Evolutionary conservation across 1,284 basidiomycete genomes (phyloP), one percentile per base, ranked within the genome.

Genomic region (Polyporus tsugae): DNA sequence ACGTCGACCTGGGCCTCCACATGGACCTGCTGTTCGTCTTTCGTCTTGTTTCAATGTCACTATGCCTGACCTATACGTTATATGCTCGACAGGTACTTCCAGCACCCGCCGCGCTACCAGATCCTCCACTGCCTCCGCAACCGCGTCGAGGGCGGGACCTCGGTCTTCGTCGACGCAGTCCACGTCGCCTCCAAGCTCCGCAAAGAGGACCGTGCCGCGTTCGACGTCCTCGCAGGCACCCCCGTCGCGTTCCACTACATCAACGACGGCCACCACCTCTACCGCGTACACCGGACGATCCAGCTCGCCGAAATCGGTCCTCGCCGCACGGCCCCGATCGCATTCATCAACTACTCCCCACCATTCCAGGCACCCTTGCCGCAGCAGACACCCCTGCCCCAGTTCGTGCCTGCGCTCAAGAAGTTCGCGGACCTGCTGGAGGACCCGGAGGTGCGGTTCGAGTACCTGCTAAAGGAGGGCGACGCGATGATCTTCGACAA

Each of bases 401-500:
- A 79, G 33, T 91, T 96, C 70, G 94, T 93, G 74, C 75, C 82
- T 0, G 94, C 95, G 1, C 83, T 98, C 4, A 75, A 79, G 4
- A 78, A 80, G 11, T 98, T 96, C 75, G 86, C 91, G 7, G 76
- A 80, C 1, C 75, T 92, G 22, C 81, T 96, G 3, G 87, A 92
- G 46, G 84, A 86, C 19, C 82, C 86, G 0, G 77, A 79, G 19
- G 86, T 87, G 41, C 84, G 84, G 42, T 93, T 88, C 75, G 82
- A 89, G 73, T 91, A 95, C 79, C 89, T 87, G 64, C 82, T 99
- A 65, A 78, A 83, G 42, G 95, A 96, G 78, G 95, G 96, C 55
- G 95, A 98, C 73, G 91, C 91, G 22, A 96, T 95, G 41, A 74
- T 97, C 15, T 99, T 99, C 75, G 96, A 99, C 79, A 99, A 99